Conservation (phyloP, 495 filamentous ascomycete genomes). For the Xylaria longipes region DNA sequence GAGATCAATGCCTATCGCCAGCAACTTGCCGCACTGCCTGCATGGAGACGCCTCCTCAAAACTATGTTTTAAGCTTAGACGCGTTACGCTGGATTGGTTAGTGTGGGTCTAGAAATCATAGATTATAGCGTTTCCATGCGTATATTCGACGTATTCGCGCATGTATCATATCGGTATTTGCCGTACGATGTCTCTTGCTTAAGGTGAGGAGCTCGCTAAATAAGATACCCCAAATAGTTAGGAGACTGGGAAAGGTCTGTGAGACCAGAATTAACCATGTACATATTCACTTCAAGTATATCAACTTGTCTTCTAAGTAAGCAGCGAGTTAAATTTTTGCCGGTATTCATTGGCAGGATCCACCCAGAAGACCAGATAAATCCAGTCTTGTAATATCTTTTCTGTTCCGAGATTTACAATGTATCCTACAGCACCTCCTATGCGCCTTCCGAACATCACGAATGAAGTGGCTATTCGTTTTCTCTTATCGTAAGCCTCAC, state of each 20-base stretch:
- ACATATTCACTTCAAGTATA: not conserved
- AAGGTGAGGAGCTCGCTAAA: not conserved
- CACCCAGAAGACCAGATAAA: not conserved
- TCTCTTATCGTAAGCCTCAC: not conserved
- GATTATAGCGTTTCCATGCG: constrained; percentile 1
- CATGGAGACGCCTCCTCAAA: constrained; percentile 56
- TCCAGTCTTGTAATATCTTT: not conserved
- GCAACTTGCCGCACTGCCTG: constrained; percentile 53
- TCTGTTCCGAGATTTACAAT: not conserved
- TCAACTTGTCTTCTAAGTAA: not conserved
- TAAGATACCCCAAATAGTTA: not conserved
- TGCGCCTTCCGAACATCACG: not conserved
- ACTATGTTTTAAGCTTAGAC: constrained; percentile 51
- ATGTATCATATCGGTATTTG: not conserved
- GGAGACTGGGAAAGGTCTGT: not conserved
- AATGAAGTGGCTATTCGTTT: not conserved
- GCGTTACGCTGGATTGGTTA: not conserved
- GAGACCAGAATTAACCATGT: not conserved
- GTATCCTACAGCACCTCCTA: not conserved
- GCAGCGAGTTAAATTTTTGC: not conserved
- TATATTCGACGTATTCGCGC: not conserved
- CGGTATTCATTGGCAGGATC: not conserved
- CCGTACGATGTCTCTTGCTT: not conserved
- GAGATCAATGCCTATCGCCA: constrained; percentile 55
- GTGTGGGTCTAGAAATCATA: not conserved